Evolutionary conservation across 1,139 yeast species (phyloP).

Genomic region (Nematodospora anomalae): DNA sequence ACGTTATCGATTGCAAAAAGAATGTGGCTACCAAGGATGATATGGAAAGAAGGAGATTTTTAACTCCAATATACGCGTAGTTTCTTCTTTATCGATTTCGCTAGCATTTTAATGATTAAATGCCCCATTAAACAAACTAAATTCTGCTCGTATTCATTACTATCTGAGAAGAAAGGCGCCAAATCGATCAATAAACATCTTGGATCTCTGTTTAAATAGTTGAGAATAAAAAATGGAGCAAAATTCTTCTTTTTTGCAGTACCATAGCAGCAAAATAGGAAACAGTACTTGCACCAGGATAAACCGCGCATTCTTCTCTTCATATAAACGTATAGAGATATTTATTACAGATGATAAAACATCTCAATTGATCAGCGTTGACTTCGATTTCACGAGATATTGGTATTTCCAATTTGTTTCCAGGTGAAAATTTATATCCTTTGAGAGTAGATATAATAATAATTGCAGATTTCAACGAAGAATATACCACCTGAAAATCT

Average conservation of each 20-base stretch:
- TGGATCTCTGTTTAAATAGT: no score
- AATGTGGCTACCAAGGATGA: conserved; percentile 49
- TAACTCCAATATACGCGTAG: conserved; percentile 22
- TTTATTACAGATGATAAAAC: conserved; percentile 2
- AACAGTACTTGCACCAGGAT: no score
- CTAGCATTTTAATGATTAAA: conserved; percentile 22
- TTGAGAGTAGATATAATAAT: conserved; percentile 1
- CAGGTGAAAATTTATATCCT: conserved; percentile 3
- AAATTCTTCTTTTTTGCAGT: no score
- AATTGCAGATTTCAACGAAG: conserved; percentile 4
- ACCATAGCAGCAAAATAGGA: no score
- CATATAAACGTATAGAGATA: conserved; percentile 6
- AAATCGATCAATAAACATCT: no score
- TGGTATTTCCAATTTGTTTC: conserved; percentile 8
- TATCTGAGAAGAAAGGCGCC: no score
- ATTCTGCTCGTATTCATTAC: conserved; percentile 36
- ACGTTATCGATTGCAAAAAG: conserved; percentile 50
- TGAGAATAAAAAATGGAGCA: no score
- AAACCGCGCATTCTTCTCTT: no score
- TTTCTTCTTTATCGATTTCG: conserved; percentile 12
- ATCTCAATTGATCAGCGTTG: background rate
- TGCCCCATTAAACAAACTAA: conserved; percentile 30
- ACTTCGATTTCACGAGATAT: conserved; percentile 5
- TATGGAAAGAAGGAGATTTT: conserved; percentile 35
- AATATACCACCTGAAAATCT: conserved; percentile 4